Base-by-base conservation (phyloP, 2,329 filamentous ascomycete genomes). In the Dothideomycetes sp. region DNA sequence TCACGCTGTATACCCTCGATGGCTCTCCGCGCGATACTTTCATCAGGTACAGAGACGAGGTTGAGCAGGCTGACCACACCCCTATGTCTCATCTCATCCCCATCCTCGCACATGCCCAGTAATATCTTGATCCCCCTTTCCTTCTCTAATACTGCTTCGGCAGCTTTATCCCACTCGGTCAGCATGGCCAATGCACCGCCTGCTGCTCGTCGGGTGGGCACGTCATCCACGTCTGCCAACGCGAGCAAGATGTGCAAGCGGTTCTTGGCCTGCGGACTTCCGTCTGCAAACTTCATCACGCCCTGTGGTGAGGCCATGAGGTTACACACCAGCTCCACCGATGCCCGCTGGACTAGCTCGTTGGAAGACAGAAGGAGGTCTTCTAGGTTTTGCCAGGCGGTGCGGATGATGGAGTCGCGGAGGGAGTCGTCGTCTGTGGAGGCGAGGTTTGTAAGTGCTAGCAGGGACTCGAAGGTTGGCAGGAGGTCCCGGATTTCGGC, bases 381-480 rank as follows among this genome's bases (percentile, higher is more conserved):
- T 58, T 96, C 91, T 32, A 94, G 72, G 15, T 77, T 75, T 1
- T 77, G 58, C 75, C 85, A 94, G 1, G 81, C 77, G 3, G 73
- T 66, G 8, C 82, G 77, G 27, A 94, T 77, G 36, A 94, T 88
- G 12, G 72, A 68, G 27, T 73, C 68, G 33, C 80, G 73, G 4
- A 75, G 71, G 4, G 77, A 73, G 24, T 63, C 54, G 31, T 81
- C 73, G 38, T 88, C 81, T 36, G 66, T 59, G 0, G 85, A 93
- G 0, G 89, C 91, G 5, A 98, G 74, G 51, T 98, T 98, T 0
- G 91, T 96, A 27, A 98, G 73, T 0, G 91, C 89, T 58, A 96
- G 81, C 7, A 98, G 72, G 1, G 82, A 73, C 61, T 98, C 91
- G 50, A 96, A 98, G 0, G 83, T 79, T 0, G 91, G 87, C 0